These are phyloP conservation scores for Zygosaccharomyces rouxii DNA, from an alignment of 805 yeast species.

Conservation along the genomic window DNA sequence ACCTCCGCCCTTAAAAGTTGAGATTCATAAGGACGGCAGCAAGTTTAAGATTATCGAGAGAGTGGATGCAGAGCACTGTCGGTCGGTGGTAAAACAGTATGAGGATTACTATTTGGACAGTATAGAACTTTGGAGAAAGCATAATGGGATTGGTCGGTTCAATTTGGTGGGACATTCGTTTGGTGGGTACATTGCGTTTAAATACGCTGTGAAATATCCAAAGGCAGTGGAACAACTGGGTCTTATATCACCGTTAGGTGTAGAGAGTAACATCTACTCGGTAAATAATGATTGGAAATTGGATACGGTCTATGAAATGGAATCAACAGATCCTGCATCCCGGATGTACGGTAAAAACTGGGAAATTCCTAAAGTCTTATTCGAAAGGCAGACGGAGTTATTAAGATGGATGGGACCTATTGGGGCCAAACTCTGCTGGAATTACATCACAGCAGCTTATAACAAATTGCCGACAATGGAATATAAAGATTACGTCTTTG, in stretches of 20 bases:
- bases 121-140: slow-evolving; percentile 60
- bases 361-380: slow-evolving; percentile 32
- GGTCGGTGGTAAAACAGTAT: slow-evolving; percentile 35
- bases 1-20: slow-evolving; percentile 21
- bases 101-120: slow-evolving; percentile 56
- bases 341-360: slow-evolving; percentile 30
- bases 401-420: slow-evolving; percentile 44
- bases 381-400: slow-evolving; percentile 42
- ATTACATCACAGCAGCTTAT: slow-evolving; percentile 32
- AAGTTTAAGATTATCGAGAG: slow-evolving; percentile 19
- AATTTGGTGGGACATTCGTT: slow-evolving; percentile 72
- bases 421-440: slow-evolving; percentile 38
- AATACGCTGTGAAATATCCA: slow-evolving; percentile 59
- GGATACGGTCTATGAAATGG: slow-evolving; percentile 18
- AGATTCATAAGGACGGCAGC: slow-evolving; percentile 33
- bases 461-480: slow-evolving; percentile 25
- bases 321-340: slow-evolving; percentile 44
- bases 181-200: slow-evolving; percentile 70
- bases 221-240: slow-evolving; percentile 49
- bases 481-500: slow-evolving; percentile 27
- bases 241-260: slow-evolving; percentile 73
- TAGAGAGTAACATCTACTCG: slow-evolving; percentile 64
- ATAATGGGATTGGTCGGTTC: slow-evolving; percentile 46
- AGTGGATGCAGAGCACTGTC: slow-evolving; percentile 18
- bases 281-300: slow-evolving; percentile 35